A percentile compares a stretch with the other conserved stretches of the same genome.
Evolutionary conservation across 2,329 filamentous ascomycete genomes (phyloP).

Genomic region (Zymoseptoria passerinii): DNA sequence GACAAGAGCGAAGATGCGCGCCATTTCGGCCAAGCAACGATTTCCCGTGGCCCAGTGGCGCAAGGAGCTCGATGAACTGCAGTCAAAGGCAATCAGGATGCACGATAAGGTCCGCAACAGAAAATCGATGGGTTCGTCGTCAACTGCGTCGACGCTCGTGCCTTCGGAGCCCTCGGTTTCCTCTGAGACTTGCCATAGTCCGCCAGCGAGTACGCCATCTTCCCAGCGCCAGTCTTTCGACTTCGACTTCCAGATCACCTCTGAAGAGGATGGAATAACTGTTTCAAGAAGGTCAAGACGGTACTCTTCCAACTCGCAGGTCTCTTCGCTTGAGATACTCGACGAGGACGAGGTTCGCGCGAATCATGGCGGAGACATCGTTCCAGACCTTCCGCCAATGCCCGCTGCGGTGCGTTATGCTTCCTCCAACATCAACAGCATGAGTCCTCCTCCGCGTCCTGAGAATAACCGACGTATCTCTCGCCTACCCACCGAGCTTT

Average conservation of each 20-base stretch:
- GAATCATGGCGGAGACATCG: not conserved
- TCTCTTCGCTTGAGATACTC: not conserved
- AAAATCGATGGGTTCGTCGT: not conserved
- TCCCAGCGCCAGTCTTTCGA: not conserved
- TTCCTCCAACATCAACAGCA: not conserved
- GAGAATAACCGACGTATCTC: not conserved
- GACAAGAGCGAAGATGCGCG: constrained; percentile 53
- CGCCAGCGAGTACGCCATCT: not conserved
- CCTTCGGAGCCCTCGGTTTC: not conserved
- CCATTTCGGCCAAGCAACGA: constrained; percentile 54
- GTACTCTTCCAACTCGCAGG: not conserved
- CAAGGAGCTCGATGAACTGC: constrained; percentile 53
- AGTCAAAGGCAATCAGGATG: constrained; percentile 49
- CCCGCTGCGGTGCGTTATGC: not conserved
- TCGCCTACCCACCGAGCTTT: constrained; percentile 30
- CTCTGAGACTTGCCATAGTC: not conserved
- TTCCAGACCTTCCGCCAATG: not conserved
- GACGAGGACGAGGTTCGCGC: not conserved
- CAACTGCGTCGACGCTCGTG: not conserved
- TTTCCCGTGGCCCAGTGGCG: constrained; percentile 60
- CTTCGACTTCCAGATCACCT: not conserved
- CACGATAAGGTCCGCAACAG: constrained; percentile 35
- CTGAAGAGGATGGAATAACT: not conserved
- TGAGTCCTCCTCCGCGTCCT: not conserved
- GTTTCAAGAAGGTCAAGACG: not conserved